A percentile compares a stretch with the other conserved stretches of the same genome.
Evolutionary conservation across 2,329 filamentous ascomycete species (phyloP).

Genomic region (Xylaria sp.): DNA sequence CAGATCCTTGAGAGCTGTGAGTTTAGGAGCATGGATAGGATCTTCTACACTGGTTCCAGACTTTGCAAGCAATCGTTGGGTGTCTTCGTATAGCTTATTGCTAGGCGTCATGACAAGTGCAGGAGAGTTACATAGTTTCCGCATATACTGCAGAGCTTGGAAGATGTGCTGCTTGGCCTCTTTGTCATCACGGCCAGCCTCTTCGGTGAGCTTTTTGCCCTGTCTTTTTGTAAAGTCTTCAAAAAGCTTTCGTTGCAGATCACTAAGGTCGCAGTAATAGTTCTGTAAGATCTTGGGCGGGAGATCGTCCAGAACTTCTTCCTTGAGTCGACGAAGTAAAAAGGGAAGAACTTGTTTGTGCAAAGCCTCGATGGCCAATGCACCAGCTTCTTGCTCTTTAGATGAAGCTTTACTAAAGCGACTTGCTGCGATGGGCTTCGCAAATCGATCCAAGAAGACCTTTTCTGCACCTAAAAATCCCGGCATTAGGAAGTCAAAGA

Average conservation of each 20-base stretch:
- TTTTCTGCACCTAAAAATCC: slow-evolving; percentile 95
- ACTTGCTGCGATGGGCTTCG: slow-evolving; percentile 93
- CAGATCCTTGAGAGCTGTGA: slow-evolving; percentile 88
- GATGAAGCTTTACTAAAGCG: slow-evolving; percentile 97
- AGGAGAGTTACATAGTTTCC: slow-evolving; percentile 97
- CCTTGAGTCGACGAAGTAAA: slow-evolving; percentile 93
- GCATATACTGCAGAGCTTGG: slow-evolving; percentile 99
- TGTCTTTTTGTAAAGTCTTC: slow-evolving; percentile 97
- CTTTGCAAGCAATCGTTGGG: slow-evolving; percentile 80
- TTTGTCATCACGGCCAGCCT: slow-evolving; percentile 86
- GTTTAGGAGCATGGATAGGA: slow-evolving; percentile 88
- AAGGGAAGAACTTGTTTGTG: slow-evolving; percentile 99
- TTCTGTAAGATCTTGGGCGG: slow-evolving; percentile 99
- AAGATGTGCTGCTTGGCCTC: slow-evolving; percentile 98
- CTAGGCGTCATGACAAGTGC: slow-evolving; percentile 95
- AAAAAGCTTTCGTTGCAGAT: slow-evolving; percentile 93
- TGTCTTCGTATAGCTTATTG: slow-evolving; percentile 89
- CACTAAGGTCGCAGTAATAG: slow-evolving; percentile 98
- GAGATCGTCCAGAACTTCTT: slow-evolving; percentile 95
- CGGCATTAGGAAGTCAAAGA: slow-evolving; percentile 99
- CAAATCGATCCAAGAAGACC: slow-evolving; percentile 95
- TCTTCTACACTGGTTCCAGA: slow-evolving; percentile 87
- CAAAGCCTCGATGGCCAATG: slow-evolving; percentile 94
- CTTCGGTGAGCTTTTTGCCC: slow-evolving; percentile 84
- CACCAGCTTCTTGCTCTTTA: slow-evolving; percentile 97